A percentile compares a stretch with the other conserved stretches of the same genome.
These are phyloP conservation scores for Leccinum longicurvipes DNA, from an alignment of 768 basidiomycete genomes.

Conservation along the genomic window DNA sequence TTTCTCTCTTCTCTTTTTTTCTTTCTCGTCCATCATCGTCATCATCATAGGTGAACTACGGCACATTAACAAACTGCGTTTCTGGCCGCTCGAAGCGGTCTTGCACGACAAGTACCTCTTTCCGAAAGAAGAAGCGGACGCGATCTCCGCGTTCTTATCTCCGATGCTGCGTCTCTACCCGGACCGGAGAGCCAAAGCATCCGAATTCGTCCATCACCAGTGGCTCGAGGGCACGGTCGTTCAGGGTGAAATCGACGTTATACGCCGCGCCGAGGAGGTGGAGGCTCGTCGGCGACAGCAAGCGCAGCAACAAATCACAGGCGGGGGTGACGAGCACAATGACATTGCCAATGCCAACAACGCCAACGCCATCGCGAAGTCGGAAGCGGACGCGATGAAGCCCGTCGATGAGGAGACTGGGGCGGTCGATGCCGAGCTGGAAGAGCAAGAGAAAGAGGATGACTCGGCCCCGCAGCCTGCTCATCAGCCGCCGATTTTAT, in stretches of 20 bases:
- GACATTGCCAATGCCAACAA: background rate
- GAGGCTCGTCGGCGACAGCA: constrained; percentile 33
- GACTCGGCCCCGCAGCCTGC: constrained; percentile 1
- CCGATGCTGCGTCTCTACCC: constrained; percentile 92
- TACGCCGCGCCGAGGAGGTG: constrained; percentile 58
- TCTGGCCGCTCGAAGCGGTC: constrained; percentile 81
- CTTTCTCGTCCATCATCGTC: background rate
- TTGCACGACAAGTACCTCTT: constrained; percentile 96
- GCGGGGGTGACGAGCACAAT: background rate
- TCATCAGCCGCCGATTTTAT: constrained; percentile 32
- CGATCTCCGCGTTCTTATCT: constrained; percentile 73
- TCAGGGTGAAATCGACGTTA: constrained; percentile 87
- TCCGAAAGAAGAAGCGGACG: constrained; percentile 74
- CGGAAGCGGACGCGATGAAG: constrained; percentile 64
- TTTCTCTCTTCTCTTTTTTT: background rate
- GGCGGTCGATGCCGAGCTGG: constrained; percentile 3
- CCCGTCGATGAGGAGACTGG: constrained; percentile 56
- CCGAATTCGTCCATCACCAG: constrained; percentile 79
- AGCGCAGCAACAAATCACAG: constrained; percentile 10
- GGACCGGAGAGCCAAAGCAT: constrained; percentile 83
- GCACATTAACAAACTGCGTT: constrained; percentile 91
- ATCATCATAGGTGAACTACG: constrained; percentile 67
- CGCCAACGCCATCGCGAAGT: constrained; percentile 8
- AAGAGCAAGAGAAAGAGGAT: constrained; percentile 5
- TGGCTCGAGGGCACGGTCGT: constrained; percentile 87